Evolutionary conservation across 1,139 yeast species (phyloP).

Genomic region (Taphrina betulina): DNA sequence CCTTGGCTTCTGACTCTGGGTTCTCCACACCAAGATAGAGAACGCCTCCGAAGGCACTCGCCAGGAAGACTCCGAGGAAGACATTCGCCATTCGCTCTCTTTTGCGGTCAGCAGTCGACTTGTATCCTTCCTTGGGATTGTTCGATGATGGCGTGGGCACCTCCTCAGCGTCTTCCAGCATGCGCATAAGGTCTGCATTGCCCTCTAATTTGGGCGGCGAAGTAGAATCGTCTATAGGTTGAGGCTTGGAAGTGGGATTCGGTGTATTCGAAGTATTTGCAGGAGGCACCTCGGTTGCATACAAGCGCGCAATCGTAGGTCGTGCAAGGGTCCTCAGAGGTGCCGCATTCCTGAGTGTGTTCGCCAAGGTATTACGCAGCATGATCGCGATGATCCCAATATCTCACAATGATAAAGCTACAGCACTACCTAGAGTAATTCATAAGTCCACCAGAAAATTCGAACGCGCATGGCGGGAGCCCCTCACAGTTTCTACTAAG

Average conservation of each 20-base stretch:
- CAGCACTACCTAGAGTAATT: too few relatives aligned
- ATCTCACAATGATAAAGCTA: too few relatives aligned
- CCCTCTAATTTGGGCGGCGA: constrained; percentile 26
- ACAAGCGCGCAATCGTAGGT: background rate
- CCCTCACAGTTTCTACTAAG: too few relatives aligned
- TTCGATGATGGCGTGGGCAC: constrained; percentile 12
- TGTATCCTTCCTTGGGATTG: constrained; percentile 44
- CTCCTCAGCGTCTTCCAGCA: constrained; percentile 27
- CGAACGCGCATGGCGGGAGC: too few relatives aligned
- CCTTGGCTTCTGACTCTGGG: constrained; percentile 55
- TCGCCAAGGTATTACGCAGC: background rate
- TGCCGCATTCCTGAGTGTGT: background rate
- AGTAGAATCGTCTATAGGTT: background rate
- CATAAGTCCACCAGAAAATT: too few relatives aligned
- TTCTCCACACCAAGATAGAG: constrained; percentile 64
- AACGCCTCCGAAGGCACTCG: constrained; percentile 59
- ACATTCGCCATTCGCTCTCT: constrained; percentile 64
- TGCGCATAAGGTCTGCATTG: constrained; percentile 13
- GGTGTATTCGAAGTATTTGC: constrained; percentile 3
- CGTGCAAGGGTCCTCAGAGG: constrained; percentile 1
- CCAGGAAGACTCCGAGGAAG: constrained; percentile 53
- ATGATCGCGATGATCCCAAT: background rate
- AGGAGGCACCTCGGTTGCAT: constrained; percentile 19
- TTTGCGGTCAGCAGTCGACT: constrained; percentile 41
- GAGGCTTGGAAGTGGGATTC: constrained; percentile 14